phyloP scores from a whole-genome alignment of 2,329 filamentous ascomycete genomes.

The Dactylonectria estremocensis region DNA sequence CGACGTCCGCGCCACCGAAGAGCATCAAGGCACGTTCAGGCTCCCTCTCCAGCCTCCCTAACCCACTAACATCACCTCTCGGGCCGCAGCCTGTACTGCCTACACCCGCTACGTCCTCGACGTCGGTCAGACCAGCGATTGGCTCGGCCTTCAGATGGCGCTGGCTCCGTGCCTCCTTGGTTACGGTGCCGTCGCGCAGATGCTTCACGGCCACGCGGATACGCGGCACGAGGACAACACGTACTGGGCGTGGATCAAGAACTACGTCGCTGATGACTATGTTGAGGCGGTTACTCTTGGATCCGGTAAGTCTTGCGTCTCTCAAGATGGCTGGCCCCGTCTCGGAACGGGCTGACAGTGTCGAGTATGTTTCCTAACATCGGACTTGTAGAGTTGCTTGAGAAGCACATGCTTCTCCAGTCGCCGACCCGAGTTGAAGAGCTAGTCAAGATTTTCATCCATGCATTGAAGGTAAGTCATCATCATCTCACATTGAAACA shows the following conservation, averaged over 20 bases:
- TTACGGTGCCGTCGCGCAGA: conserved; percentile 83
- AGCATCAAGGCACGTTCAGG: conserved; percentile 74
- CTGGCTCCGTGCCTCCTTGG: conserved; percentile 92
- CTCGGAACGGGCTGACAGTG: background rate
- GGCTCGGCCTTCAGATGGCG: conserved; percentile 87
- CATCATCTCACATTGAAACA: background rate
- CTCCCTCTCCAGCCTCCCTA: conserved; percentile 14
- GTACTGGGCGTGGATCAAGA: conserved; percentile 94
- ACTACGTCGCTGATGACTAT: conserved; percentile 89
- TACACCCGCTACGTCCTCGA: conserved; percentile 92
- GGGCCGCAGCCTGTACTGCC: conserved; percentile 80
- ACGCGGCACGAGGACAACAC: conserved; percentile 76
- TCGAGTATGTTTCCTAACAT: conserved; percentile 12
- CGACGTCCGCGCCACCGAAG: conserved; percentile 81
- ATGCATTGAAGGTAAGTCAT: conserved; percentile 81
- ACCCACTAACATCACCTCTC: background rate
- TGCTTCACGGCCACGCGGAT: conserved; percentile 75
- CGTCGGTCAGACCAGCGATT: conserved; percentile 89
- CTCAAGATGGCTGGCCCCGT: background rate
- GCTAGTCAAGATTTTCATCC: conserved; percentile 86
- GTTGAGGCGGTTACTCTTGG: conserved; percentile 79
- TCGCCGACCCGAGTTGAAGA: conserved; percentile 85
- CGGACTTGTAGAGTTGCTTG: conserved; percentile 74
- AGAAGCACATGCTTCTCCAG: conserved; percentile 80
- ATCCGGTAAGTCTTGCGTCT: conserved; percentile 67